These are phyloP conservation scores for Pachyrhizus erosus DNA, from an alignment of 306 rosid genomes.

Conservation along the genomic window DNA sequence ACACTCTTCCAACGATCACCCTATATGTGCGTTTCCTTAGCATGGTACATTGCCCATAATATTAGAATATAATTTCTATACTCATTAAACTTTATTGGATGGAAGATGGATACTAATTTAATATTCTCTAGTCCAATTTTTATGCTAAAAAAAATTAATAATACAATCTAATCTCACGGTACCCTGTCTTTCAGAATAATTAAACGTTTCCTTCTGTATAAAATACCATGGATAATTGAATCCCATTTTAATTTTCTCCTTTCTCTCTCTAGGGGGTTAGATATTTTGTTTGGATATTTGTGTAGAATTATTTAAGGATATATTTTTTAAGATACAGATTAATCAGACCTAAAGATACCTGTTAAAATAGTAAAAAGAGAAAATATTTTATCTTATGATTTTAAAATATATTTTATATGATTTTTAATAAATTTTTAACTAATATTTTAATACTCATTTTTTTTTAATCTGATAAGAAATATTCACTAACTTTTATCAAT, in stretches of 20 bases:
- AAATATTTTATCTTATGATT: too few species aligned
- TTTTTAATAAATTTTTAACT: too few species aligned
- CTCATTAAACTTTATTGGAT: not conserved
- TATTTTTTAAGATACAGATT: too few species aligned
- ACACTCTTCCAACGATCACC: not conserved
- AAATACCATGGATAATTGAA: not conserved
- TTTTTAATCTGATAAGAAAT: too few species aligned
- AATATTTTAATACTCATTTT: too few species aligned
- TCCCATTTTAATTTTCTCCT: not conserved
- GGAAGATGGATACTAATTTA: not conserved
- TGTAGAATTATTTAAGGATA: conserved; percentile 35
- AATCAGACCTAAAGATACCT: too few species aligned
- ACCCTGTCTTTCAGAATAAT: conserved; percentile 27
- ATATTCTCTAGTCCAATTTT: not conserved
- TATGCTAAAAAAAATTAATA: not conserved
- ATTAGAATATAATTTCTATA: not conserved
- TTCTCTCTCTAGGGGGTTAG: not conserved
- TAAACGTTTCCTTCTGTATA: not conserved
- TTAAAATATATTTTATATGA: too few species aligned
- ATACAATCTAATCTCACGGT: conserved; percentile 6
- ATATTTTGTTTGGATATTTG: conserved; percentile 36
- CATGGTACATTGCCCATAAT: not conserved
- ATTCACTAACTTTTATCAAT: too few species aligned
- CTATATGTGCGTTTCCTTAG: conserved; percentile 10
- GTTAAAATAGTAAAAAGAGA: too few species aligned